Percentiles rank a stretch among this genome's conserved stretches.
Evolutionary conservation across 129 eudicot genomes (phyloP).

Genomic region (Escallonia rubra): DNA sequence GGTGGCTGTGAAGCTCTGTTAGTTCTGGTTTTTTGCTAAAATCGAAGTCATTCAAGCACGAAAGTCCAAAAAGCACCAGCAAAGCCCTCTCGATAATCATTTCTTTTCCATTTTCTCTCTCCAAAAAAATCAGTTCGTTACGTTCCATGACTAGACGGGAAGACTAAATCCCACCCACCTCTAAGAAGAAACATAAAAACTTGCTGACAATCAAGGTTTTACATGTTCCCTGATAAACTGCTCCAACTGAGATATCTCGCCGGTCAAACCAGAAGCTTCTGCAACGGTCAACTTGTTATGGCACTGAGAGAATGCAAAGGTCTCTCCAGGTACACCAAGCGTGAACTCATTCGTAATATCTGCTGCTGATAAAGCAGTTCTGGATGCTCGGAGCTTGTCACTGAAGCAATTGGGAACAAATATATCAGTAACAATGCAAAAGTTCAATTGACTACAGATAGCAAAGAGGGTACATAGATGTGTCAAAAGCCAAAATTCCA

Average conservation of each 20-base stretch:
- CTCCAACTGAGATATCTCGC: conserved; percentile 54
- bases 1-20: too few species aligned
- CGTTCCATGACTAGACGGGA: conserved; percentile 7
- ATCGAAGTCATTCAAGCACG: too few species aligned
- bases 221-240: conserved; percentile 65
- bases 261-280: conserved; percentile 59
- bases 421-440: background rate
- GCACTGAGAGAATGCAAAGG: conserved; percentile 78
- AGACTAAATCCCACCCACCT: background rate
- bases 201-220: conserved; percentile 27
- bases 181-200: conserved; percentile 1
- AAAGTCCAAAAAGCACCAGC: background rate
- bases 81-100: conserved; percentile 4
- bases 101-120: conserved; percentile 5
- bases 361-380: conserved; percentile 74
- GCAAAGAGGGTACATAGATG: too few species aligned
- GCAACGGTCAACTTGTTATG: conserved; percentile 62
- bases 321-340: conserved; percentile 72
- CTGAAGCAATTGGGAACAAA: conserved; percentile 22
- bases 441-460: background rate
- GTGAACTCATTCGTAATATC: conserved; percentile 68
- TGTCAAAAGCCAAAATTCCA: too few species aligned
- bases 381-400: conserved; percentile 85
- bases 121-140: background rate
- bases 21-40: too few species aligned